Percentiles rank a stretch among this genome's conserved stretches.
phyloP scores from a whole-genome alignment of 805 yeast species.

The Blastobotrys attinorum region DNA sequence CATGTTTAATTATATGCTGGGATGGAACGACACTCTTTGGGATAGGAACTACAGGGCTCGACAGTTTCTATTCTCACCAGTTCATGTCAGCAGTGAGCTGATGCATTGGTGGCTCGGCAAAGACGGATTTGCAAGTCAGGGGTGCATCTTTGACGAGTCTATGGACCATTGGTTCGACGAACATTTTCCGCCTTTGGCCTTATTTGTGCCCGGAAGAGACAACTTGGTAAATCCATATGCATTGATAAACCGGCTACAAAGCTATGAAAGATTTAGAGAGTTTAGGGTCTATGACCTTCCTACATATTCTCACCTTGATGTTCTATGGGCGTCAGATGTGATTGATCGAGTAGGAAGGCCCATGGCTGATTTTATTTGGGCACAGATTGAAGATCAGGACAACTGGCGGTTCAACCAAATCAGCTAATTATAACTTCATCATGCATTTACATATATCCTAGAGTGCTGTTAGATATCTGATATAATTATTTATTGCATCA shows the following conservation, averaged over 20 bases:
- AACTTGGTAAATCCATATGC: conserved; percentile 67
- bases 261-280: conserved; percentile 36
- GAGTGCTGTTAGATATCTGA: neutral
- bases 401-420: too few relatives aligned
- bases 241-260: conserved; percentile 54
- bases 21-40: conserved; percentile 81
- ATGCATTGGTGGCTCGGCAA: conserved; percentile 90
- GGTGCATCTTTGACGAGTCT: conserved; percentile 47
- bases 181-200: conserved; percentile 48
- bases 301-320: conserved; percentile 80
- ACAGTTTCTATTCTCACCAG: conserved; percentile 81
- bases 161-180: conserved; percentile 33
- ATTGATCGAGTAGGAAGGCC: conserved; percentile 54
- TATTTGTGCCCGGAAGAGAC: conserved; percentile 69
- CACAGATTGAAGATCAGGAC: conserved; percentile 9
- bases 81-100: conserved; percentile 65
- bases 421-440: neutral
- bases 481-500: neutral
- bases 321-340: conserved; percentile 83
- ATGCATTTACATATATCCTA: neutral
- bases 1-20: conserved; percentile 80
- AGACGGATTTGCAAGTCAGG: conserved; percentile 41
- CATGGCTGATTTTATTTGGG: conserved; percentile 24
- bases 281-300: conserved; percentile 38
- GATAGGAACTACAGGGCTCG: conserved; percentile 56